Evolutionary conservation across 129 eudicot genomes (phyloP).

Genomic region (Apium graveolens): DNA sequence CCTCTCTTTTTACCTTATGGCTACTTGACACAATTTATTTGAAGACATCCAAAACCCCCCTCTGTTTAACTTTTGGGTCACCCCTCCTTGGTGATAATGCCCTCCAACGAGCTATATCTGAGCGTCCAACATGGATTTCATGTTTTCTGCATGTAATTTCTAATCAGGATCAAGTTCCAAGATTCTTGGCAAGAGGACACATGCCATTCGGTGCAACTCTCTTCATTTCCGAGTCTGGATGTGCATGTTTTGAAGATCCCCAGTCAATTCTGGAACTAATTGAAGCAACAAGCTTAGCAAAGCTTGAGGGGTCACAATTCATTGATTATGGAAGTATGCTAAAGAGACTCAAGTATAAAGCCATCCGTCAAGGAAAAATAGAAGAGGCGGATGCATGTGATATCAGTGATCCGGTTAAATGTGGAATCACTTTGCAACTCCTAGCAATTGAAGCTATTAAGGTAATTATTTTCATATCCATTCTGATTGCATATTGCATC

Average conservation of each 20-base stretch:
- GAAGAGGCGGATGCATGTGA: constrained; percentile 9
- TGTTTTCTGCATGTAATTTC: constrained; percentile 42
- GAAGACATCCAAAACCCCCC: constrained; percentile 20
- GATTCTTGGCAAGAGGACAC: constrained; percentile 18
- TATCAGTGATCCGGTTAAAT: constrained; percentile 16
- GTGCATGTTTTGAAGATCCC: constrained; percentile 36
- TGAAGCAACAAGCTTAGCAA: constrained; percentile 2
- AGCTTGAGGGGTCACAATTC: neutral
- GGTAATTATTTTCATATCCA: neutral
- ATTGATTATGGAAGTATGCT: constrained; percentile 22
- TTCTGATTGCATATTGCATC: neutral
- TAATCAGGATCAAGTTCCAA: constrained; percentile 30
- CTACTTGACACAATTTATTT: constrained; percentile 29
- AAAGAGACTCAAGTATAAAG: constrained; percentile 15
- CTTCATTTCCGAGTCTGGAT: constrained; percentile 34
- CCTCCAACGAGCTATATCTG: constrained; percentile 34
- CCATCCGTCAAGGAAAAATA: constrained; percentile 19
- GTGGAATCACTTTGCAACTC: constrained; percentile 31
- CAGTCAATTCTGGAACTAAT: constrained; percentile 26
- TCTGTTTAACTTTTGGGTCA: constrained; percentile 54
- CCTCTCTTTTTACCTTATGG: constrained; percentile 43
- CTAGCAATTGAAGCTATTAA: constrained; percentile 19
- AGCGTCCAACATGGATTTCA: constrained; percentile 45
- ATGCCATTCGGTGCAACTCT: constrained; percentile 46
- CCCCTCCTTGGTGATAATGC: constrained; percentile 40